These are phyloP conservation scores for Phytophthora litchii DNA, from an alignment of 352 stramenopile genomes.

Conservation along the genomic window DNA sequence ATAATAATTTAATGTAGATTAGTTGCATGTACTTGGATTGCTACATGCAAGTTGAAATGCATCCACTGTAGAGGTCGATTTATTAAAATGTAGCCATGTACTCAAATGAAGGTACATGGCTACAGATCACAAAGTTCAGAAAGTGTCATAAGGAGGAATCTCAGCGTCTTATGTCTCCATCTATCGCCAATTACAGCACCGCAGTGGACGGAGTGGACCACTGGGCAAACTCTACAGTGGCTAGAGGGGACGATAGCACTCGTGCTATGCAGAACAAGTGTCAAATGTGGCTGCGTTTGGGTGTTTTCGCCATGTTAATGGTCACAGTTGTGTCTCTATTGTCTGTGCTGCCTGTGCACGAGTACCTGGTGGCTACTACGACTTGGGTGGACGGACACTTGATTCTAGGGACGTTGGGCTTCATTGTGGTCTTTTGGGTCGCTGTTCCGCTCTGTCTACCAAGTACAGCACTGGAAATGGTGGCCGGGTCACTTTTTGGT, in stretches of 20 bases:
- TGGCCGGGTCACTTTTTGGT: constrained; percentile 72
- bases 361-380: constrained; percentile 44
- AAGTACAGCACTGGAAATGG: constrained; percentile 67
- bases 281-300: constrained; percentile 37
- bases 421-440: constrained; percentile 63
- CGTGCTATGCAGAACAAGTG: constrained; percentile 1
- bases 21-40: no score
- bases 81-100: no score
- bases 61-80: no score
- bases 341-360: constrained; percentile 52
- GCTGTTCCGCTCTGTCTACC: constrained; percentile 75
- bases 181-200: constrained; percentile 29
- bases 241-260: background rate
- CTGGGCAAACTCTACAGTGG: constrained; percentile 19
- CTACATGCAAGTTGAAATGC: no score
- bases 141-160: no score
- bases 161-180: constrained; percentile 18
- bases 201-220: constrained; percentile 16
- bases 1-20: no score
- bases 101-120: no score
- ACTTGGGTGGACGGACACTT: constrained; percentile 59
- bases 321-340: constrained; percentile 27
- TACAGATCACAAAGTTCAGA: no score
- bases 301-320: constrained; percentile 18
- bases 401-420: constrained; percentile 53